Evolutionary conservation across 805 yeast species (phyloP), one percentile per base, ranked within the genome.

Genomic region (Candida rishiriensis): DNA sequence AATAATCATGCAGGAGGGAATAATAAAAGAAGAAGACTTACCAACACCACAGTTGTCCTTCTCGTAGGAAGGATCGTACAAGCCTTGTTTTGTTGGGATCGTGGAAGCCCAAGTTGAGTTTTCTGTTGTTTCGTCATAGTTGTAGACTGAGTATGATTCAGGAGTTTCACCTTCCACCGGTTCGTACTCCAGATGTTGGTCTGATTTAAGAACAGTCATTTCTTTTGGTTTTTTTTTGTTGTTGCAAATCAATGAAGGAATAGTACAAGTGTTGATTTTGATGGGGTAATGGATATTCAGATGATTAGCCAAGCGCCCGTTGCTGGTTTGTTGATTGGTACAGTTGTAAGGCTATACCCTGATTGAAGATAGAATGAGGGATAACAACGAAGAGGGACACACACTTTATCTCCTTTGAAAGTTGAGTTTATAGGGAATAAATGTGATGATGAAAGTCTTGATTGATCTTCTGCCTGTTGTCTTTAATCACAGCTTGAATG

Each of bases 1-100:
- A 29, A 44, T 44, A 31, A 43, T 42, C 38, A 47, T 10, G 10
- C 11, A 15, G 26, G 33, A 34, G 38, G 39, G 30, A 26, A 17
- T 16, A 26, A 15, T 14, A 29, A 13, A n/a, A 17, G 14, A 29
- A 13, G 10, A 28, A 39, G 40, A 52, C 54, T 40, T 50, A 52
- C 56, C 99, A 40, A 93, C 98, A 71, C 99, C 99, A 76, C 99
- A 91, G 39, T 97, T 97, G 61, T 91, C 99, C 60, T 88, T 88
- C 65, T 91, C 99, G 56, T 74, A 79, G 46, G 86, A 93, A 10
- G 98, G 99, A 65, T 93, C 88, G 68, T 91, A 91, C 42, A 91
- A 80, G 32, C 96, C 98, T 68, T 89, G 84, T 53, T 81, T 81
- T 37, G 78, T 76, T 39, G 98, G 98, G 52, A 91, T 73, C 10